phyloP scores from a whole-genome alignment of 441 rosid species.

The Pelargonium citronellum region DNA sequence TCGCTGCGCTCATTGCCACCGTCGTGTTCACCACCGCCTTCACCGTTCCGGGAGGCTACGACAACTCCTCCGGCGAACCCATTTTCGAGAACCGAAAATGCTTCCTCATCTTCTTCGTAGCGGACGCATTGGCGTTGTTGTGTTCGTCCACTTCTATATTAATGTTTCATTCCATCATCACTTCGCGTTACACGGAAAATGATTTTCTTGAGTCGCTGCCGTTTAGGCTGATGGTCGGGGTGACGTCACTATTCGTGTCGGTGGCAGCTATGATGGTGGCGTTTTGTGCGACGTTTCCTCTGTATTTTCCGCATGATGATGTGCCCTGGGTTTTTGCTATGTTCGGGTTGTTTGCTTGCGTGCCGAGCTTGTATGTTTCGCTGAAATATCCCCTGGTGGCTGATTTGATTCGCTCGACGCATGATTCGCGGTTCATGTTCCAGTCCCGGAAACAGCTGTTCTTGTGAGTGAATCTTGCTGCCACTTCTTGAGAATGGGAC shows the following conservation, averaged over 20 bases:
- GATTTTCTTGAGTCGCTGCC: not conserved
- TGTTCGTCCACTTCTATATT: not conserved
- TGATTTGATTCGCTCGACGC: not conserved
- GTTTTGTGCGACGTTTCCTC: not conserved
- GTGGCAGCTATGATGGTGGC: not conserved
- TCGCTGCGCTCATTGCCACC: not conserved
- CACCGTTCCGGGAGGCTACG: slow-evolving; percentile 1
- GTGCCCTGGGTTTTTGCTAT: not conserved
- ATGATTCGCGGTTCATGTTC: not conserved
- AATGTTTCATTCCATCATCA: not conserved
- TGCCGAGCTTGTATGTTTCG: not conserved
- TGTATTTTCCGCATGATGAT: not conserved
- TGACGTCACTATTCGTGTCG: not conserved
- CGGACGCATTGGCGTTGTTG: not conserved
- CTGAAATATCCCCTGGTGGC: not conserved
- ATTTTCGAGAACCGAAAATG: not conserved
- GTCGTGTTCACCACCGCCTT: not conserved
- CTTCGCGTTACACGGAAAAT: not conserved
- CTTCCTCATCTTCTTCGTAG: not conserved
- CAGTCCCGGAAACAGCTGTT: not conserved
- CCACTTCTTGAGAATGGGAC: too few relatives aligned
- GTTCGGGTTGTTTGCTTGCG: not conserved
- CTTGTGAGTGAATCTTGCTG: not conserved
- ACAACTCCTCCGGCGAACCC: not conserved
- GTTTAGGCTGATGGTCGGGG: not conserved